Base-by-base conservation (phyloP, 768 basidiomycete species). In the Ramaria rubella region DNA sequence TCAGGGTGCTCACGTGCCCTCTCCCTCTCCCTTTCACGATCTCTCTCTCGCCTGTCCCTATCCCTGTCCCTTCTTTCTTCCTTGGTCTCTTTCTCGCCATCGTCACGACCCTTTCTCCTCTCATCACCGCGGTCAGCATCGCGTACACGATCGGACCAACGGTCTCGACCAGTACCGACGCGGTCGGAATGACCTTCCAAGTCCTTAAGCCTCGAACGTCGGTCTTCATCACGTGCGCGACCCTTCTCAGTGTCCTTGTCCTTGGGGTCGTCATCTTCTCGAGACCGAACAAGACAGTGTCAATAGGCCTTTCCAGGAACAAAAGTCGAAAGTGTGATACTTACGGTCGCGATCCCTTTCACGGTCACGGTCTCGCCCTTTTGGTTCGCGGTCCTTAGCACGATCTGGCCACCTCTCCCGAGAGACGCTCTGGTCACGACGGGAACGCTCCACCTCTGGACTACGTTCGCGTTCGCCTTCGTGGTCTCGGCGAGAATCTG, bases 401-500 rank as follows among this genome's bases (percentile, higher is more conserved):
- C 72, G 64, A 8, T 68, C 55, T 12, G 55, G 19, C 55, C 55
- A 56, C 12, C 66, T 26, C 70, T 72, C 33, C 67, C 72, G 68
- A 61, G 42, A 80, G 77, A 42, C 79, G 77, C 56, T 80, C 75
- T 57, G 86, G 79, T 52, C 86, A 76, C 19, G 81, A 52, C 89
- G 76, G 24, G 83, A 72, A 61, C 90, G 86, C 43, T 89, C 87
- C 7, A 70, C 70, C 15, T 83, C 83, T n/a, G 59, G 64, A 33
- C 81, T 81, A 19, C 75, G 74, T 26, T 78, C 79, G 48, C 69
- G 59, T 53, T 79, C 76, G 50, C 63, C 66, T 42, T 42, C 40
- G n/a, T 42, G 40, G 7, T 42, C 40, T 9, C 40, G 40, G n/a
- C 40, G 40, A 42, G 40, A 14, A 21, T 42, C 40, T 42, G 40